Base-by-base conservation (phyloP, 129 eudicot species). In the Erigeron canadensis region DNA sequence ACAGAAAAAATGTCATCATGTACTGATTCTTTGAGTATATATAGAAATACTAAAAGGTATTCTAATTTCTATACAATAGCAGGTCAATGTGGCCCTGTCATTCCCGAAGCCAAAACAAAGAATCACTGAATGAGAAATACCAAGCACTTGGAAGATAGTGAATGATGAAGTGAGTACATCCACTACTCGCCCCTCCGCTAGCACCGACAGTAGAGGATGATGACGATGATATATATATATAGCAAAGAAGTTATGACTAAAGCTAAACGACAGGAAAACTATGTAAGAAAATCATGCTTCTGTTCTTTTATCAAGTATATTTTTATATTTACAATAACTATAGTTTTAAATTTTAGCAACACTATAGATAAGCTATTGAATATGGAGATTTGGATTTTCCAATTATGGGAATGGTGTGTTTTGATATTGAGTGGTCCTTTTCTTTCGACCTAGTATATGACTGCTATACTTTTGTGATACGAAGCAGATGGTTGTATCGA, bases 351-450 rank as follows among this genome's bases (percentile, higher is more conserved):
- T 21, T 37, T 56, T 7, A 56, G 62, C 62, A 56, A 56, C 8
- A 56, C 34, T 56, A 8, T 21, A 21, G 34, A 56, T 56, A 56
- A 56, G 8, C 62, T 56, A 37, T 11, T 17, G 62, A 21, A 56
- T 17, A 18, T 18, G 9, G 39, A 56, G 38, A 18, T 56, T 17
- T 56, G 18, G 62, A 56, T 28, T 56, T 18, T 56, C 12, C 34
- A 56, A 15, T 56, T 56, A 56, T 56, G 62, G 62, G 19, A 56
- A 56, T 56, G 62, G 62, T 56, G 62, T 19, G 38, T 56, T 18
- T 56, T 56, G 10, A 21, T 21, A 21, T 56, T 56, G 62, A 37
- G 62, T 19, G 15, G 62, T 18, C 62, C 0, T 19, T 7, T 56
- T 8, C 8, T 56, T 6, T 56, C 62, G 10, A 10, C 6, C 8